A percentile compares a stretch with the other conserved stretches of the same genome.
phyloP scores from a whole-genome alignment of 179 eudicot species.

The Carnegiea gigantea region DNA sequence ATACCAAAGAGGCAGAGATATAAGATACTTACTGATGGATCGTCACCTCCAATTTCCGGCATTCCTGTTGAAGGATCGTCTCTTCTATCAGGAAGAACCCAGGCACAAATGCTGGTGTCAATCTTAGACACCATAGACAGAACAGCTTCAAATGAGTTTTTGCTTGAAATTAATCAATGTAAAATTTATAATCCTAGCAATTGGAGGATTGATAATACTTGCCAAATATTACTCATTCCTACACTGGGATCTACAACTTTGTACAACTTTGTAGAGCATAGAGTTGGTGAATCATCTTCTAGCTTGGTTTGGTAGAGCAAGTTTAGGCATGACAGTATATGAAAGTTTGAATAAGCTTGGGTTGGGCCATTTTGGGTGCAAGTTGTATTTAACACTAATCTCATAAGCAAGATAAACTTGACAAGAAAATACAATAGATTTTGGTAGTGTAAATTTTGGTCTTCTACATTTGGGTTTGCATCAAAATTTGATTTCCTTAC shows the following conservation, averaged over 20 bases:
- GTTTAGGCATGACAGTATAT: no score
- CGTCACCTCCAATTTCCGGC: conserved; percentile 77
- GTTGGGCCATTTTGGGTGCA: not conserved
- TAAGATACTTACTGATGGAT: conserved; percentile 67
- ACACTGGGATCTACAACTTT: no score
- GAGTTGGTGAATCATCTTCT: no score
- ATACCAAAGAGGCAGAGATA: not conserved
- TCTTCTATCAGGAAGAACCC: conserved; percentile 63
- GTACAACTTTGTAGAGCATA: no score
- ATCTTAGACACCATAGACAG: conserved; percentile 37
- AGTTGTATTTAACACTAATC: no score
- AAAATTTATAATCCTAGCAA: not conserved
- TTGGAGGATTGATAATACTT: not conserved
- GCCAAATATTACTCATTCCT: no score
- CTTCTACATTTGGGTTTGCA: not conserved
- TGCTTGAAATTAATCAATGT: not conserved
- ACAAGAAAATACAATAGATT: no score
- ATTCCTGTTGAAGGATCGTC: conserved; percentile 38
- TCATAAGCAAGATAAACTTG: no score
- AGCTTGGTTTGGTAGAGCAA: no score
- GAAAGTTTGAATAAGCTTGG: not conserved
- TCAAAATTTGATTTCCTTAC: not conserved
- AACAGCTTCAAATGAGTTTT: not conserved
- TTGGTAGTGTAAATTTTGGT: no score
- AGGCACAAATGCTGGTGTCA: conserved; percentile 55